Evolutionary conservation across 2,329 filamentous ascomycete genomes (phyloP).

Genomic region (Penicillium sp.): DNA sequence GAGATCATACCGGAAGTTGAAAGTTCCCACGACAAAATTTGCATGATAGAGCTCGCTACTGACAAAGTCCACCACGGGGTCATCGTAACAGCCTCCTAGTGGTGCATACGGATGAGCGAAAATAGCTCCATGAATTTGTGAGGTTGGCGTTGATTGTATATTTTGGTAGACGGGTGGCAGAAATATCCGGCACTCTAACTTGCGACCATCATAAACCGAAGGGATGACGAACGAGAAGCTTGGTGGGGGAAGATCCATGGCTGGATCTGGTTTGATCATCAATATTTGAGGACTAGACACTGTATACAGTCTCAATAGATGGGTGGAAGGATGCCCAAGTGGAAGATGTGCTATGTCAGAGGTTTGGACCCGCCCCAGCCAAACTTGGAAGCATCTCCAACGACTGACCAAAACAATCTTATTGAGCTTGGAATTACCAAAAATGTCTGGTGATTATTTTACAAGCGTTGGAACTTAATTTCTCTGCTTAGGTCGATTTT

Average conservation of each 20-base stretch:
- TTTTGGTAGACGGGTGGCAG: conserved; percentile 54
- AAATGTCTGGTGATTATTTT: too few species aligned
- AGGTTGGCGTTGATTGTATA: conserved; percentile 24
- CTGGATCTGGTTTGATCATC: conserved; percentile 32
- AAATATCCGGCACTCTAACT: conserved; percentile 81
- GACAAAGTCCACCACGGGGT: conserved; percentile 71
- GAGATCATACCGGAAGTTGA: conserved; percentile 76
- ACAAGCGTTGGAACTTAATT: too few species aligned
- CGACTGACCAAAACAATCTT: too few species aligned
- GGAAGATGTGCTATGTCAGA: neutral
- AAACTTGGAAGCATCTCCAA: neutral
- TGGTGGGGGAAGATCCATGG: conserved; percentile 36
- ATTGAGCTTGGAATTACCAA: too few species aligned
- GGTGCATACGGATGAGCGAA: conserved; percentile 91
- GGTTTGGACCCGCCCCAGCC: neutral
- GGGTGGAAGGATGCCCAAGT: neutral
- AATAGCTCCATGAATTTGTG: conserved; percentile 57
- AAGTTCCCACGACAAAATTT: conserved; percentile 79
- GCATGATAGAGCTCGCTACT: conserved; percentile 64
- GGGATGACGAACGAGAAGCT: conserved; percentile 72
- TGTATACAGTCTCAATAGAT: neutral
- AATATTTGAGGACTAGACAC: neutral
- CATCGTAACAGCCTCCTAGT: conserved; percentile 82
- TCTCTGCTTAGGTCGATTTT: neutral
- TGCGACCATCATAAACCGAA: conserved; percentile 75